Base-by-base conservation (phyloP, 805 yeast species). In the Pichia eremophila region DNA sequence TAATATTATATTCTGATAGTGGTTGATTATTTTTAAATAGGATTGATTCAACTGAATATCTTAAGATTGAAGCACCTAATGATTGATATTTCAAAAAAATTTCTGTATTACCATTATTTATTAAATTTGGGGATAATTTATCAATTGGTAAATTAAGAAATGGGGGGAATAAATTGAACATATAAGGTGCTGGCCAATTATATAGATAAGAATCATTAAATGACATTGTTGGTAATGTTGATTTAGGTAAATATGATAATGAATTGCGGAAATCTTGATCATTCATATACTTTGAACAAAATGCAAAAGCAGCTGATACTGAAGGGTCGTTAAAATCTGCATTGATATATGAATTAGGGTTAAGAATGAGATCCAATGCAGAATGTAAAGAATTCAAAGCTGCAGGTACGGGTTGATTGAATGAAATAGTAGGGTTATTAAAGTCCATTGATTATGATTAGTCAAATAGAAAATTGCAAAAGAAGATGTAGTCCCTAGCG, bases 231-330 rank as follows among this genome's bases (percentile, higher is more conserved):
- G 32, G 18, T 14, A 41, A 18, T 7, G 40, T 14, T n/a, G 39
- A n/a, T 19, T 18, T 15, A 14, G 41, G 41, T 8, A 38, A 15
- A 11, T 32, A 32, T 32, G 8, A 9, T 15, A 32, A 32, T 15
- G 36, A 32, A 8, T 25, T 40, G 5, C 40, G 38, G 28, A 47
- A 47, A 31, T 47, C 44, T 4, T 36, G 14, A 38, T 47, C 50
- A 19, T 44, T 47, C n/a, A 36, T 44, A 17, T 44, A 47, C 11
- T 40, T 47, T n/a, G 50, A 35, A 29, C 25, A 47, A 19, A 44
- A 28, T 8, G 32, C 29, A 14, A 47, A 34, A 2, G 50, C 50
- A 38, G 35, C 44, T 25, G 15, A 29, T 5, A 47, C 45, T 8
- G 40, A 47, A 0, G 50, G 45, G 25, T 47, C 50, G 15, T 44